Evolutionary conservation across 1,284 basidiomycete genomes (phyloP), one percentile per base, ranked within the genome.

Genomic region (Trichosporon sp.): DNA sequence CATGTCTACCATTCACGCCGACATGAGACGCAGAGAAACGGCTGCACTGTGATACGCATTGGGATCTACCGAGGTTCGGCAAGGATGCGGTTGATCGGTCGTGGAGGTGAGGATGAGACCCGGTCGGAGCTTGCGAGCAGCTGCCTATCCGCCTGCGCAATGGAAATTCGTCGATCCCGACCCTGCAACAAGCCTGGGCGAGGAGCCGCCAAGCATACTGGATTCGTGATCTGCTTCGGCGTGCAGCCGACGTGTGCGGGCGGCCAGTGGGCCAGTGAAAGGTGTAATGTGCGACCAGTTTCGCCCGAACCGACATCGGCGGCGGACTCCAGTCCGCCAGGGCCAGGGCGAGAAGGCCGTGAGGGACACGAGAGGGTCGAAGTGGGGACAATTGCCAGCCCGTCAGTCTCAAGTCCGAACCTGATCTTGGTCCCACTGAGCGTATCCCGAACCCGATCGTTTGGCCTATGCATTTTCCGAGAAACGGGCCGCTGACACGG

Each of bases 251-350:
- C 19, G 37, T 38, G 37, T 38, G 48, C n/a, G 5, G 48, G 14
- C 26, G 26, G 26, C 26, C 26, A 26, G 26, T 26, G 26, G 26
- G 26, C 26, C 26, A 26, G 26, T 26, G 26, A 26, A 26, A 51
- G n/a, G 16, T 51, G 48, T 19, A 19, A 19, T 51, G 48, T 19
- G 48, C 48, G n/a, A 51, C 48, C 12, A 7, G 48, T 51, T 19
- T 21, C 48, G 48, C n/a, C 48, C 48, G 48, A 51, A 51, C 48
- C 48, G 48, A 51, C 16, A n/a, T 19, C 6, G 2, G 48, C 48
- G 48, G 48, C 48, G 48, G 48, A 51, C 48, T 5, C 19, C 48
- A 51, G 48, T 19, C 48, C 48, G 48, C 48, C 48, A 51, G 48
- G 48, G 48, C n/a, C 48, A 19, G 19, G 48, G 19, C 19, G n/a